These are phyloP conservation scores for Prorocentrum cordatum DNA, from an alignment of 169 alveolate species.

Conservation along the genomic window DNA sequence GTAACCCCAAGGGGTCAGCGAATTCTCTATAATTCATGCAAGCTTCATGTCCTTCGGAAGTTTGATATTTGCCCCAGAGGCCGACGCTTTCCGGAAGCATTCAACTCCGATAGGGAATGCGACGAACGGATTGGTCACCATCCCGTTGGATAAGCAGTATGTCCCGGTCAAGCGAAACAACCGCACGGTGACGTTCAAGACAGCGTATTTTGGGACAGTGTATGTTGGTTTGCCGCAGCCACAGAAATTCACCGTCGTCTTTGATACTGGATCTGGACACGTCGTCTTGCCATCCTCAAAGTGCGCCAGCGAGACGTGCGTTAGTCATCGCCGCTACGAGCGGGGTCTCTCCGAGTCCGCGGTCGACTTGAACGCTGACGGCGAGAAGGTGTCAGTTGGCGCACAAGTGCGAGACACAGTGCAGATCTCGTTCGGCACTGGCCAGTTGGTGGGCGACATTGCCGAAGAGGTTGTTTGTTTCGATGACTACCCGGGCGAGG, in stretches of 20 bases:
- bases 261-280: slow-evolving; percentile 42
- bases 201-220: slow-evolving; percentile 47
- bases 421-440: slow-evolving; percentile 56
- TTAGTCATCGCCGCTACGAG: too few relatives aligned
- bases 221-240: slow-evolving; percentile 12
- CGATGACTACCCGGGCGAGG: too few relatives aligned
- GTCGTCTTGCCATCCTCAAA: slow-evolving; percentile 38
- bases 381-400: not conserved
- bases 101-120: too few relatives aligned
- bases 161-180: slow-evolving; percentile 46
- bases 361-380: slow-evolving; percentile 25
- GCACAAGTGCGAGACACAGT: not conserved
- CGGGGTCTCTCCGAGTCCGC: slow-evolving; percentile 23
- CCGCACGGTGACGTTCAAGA: slow-evolving; percentile 32
- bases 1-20: too few relatives aligned
- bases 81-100: too few relatives aligned
- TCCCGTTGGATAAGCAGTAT: too few relatives aligned
- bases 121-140: too few relatives aligned
- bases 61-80: too few relatives aligned
- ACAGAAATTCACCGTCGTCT: slow-evolving; percentile 46
- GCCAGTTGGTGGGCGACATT: slow-evolving; percentile 40
- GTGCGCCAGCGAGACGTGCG: too few relatives aligned
- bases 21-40: too few relatives aligned
- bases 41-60: too few relatives aligned
- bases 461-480: slow-evolving; percentile 31